Conservation (phyloP, 306 rosid species). For the Prunus mongolica region DNA sequence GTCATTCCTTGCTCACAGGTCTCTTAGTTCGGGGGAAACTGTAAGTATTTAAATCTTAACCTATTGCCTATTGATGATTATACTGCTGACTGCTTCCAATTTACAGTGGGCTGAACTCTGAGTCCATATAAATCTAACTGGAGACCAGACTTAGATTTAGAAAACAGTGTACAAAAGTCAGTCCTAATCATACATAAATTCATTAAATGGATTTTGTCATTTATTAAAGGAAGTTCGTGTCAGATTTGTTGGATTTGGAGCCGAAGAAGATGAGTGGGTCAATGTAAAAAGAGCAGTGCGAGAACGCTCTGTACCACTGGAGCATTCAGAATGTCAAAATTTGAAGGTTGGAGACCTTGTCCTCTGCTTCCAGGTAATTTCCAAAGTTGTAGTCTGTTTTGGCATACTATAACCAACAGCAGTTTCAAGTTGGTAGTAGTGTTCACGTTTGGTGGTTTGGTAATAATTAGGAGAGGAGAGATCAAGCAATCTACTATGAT, state of each 20-base stretch:
- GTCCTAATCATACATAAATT: not conserved
- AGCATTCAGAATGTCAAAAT: constrained; percentile 60
- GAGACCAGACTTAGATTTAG: not conserved
- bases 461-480: constrained; percentile 68
- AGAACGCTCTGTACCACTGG: constrained; percentile 81
- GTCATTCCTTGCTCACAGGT: constrained; percentile 62
- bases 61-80: not conserved
- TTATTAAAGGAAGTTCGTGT: constrained; percentile 91
- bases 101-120: not conserved
- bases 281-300: constrained; percentile 60
- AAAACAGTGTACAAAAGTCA: not conserved
- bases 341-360: constrained; percentile 73
- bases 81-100: not conserved
- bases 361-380: constrained; percentile 85
- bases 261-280: constrained; percentile 93
- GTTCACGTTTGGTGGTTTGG: constrained; percentile 17
- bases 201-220: constrained; percentile 39
- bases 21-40: constrained; percentile 65
- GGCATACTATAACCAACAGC: not conserved
- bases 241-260: constrained; percentile 92
- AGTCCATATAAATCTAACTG: not conserved
- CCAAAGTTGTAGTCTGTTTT: not conserved
- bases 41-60: constrained; percentile 48
- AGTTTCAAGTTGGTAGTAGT: not conserved
- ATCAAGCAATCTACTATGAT: constrained; percentile 80